Evolutionary conservation across 2,329 filamentous ascomycete genomes (phyloP), one percentile per base, ranked within the genome.

Genomic region (Colletotrichum tofieldiae): DNA sequence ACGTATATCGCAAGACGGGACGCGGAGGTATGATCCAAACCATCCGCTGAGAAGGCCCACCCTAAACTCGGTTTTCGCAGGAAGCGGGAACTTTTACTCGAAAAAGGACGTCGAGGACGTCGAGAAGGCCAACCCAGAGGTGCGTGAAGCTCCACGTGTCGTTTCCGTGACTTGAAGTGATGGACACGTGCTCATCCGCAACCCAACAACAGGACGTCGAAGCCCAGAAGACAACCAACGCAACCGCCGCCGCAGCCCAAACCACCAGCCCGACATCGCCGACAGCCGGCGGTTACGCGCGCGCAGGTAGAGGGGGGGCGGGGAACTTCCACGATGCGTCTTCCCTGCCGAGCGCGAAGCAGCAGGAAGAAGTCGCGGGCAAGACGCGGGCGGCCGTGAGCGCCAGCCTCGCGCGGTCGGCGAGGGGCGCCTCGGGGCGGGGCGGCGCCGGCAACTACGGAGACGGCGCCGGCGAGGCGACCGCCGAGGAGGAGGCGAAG

Each of bases 371-470:
- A 64, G 80, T 80, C 72, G 80, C 78, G 2, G 78, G 77, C 73
- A 79, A 78, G 75, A 80, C 77, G 47, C 78, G 76, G 20, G 82
- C 79, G 7, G 81, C 82, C 12, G 79, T 83, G 47, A 77, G 73
- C 26, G 80, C 81, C 7, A 80, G 78, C 62, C 58, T 74, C 26
- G 71, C 77, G 9, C 75, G 73, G 67, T 75, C 75, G 7, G 66
- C 61, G 39, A 73, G 65, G 14, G 78, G 77, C 12, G 74, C 79
- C 58, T 80, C 80, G 7, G 89, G 89, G 0, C 84, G 89, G 6
- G 89, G 89, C 32, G 89, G 89, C n/a, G 88, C 87, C 1, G 89
- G 89, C 2, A 91, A 90, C 78, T 91, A 86, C 82, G 61, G 54
- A 14, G 77, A 75, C 73, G 78, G 65, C 54, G 78, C 64, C 49